phyloP scores from a whole-genome alignment of 1,139 yeast genomes.

The Zygotorulaspora mrakii region DNA sequence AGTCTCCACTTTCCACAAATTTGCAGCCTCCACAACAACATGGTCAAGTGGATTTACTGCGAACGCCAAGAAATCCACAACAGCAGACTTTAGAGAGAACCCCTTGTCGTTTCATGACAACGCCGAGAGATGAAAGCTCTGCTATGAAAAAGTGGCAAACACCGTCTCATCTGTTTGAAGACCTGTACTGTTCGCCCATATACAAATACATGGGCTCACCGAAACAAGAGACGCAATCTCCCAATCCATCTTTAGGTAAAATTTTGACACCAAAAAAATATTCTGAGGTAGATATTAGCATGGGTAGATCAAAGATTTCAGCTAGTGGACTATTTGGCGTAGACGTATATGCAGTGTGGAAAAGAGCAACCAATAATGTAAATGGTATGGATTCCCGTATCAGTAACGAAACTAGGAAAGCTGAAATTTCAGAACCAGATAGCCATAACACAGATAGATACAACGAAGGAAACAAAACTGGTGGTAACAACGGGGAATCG shows the following conservation, averaged over 20 bases:
- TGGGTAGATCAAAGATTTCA: constrained; percentile 26
- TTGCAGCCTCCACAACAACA: constrained; percentile 11
- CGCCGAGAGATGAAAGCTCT: constrained; percentile 29
- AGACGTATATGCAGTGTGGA: constrained; percentile 53
- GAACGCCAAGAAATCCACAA: constrained; percentile 27
- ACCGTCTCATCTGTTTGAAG: constrained; percentile 36
- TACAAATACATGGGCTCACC: constrained; percentile 29
- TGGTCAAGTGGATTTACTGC: constrained; percentile 18
- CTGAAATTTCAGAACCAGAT: constrained; percentile 5
- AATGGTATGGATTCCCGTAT: constrained; percentile 2
- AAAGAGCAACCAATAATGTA: constrained; percentile 45
- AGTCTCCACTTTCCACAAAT: constrained; percentile 15
- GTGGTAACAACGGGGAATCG: neutral
- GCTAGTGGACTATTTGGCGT: constrained; percentile 51
- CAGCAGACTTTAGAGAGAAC: constrained; percentile 21
- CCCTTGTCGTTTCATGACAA: constrained; percentile 23
- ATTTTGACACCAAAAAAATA: constrained; percentile 23
- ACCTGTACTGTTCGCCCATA: constrained; percentile 35
- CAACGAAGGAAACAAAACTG: constrained; percentile 6
- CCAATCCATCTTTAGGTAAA: constrained; percentile 14
- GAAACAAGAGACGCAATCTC: constrained; percentile 18
- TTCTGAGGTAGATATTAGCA: constrained; percentile 13
- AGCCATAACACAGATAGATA: constrained; percentile 11
- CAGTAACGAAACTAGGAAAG: neutral
- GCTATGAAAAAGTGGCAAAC: constrained; percentile 35